phyloP scores from a whole-genome alignment of 1,284 basidiomycete species.

The Irpex rosettiformis region DNA sequence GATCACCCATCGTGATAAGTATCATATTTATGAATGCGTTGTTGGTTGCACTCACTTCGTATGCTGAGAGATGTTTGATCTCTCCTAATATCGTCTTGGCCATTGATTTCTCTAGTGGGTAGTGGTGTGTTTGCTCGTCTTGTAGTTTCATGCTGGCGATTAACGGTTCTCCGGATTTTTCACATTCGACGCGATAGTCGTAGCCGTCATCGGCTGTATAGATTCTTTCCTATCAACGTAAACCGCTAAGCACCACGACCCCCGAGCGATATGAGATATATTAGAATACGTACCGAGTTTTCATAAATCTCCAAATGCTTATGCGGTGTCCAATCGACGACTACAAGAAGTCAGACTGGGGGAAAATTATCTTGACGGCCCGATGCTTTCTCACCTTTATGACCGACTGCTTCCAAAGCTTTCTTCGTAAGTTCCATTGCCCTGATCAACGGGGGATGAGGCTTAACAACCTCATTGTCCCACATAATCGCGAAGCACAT shows the following conservation, averaged over 20 bases:
- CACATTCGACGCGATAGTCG: slow-evolving; percentile 28
- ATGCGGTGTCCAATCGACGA: slow-evolving; percentile 55
- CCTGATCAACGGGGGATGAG: slow-evolving; percentile 47
- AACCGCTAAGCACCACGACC: background rate
- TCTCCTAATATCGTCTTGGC: slow-evolving; percentile 24
- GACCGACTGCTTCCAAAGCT: slow-evolving; percentile 46
- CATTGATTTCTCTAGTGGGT: slow-evolving; percentile 27
- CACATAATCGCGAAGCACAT: slow-evolving; percentile 43
- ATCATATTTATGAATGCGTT: slow-evolving; percentile 15
- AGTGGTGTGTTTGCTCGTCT: slow-evolving; percentile 24
- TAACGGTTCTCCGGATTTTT: slow-evolving; percentile 30
- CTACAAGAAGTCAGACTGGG: slow-evolving; percentile 29
- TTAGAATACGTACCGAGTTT: slow-evolving; percentile 37
- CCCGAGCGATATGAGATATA: background rate
- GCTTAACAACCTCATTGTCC: slow-evolving; percentile 47
- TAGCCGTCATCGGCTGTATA: slow-evolving; percentile 29
- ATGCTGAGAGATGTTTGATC: slow-evolving; percentile 25
- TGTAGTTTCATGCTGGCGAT: slow-evolving; percentile 28
- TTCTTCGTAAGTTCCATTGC: slow-evolving; percentile 44
- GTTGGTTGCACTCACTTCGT: slow-evolving; percentile 25
- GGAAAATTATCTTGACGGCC: too few species aligned
- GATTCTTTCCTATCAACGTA: slow-evolving; percentile 24
- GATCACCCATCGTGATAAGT: slow-evolving; percentile 19
- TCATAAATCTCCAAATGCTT: slow-evolving; percentile 51
- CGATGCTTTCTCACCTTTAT: slow-evolving; percentile 39